phyloP scores from a whole-genome alignment of 1,284 basidiomycete species.

The Ceratobasidium sp. region DNA sequence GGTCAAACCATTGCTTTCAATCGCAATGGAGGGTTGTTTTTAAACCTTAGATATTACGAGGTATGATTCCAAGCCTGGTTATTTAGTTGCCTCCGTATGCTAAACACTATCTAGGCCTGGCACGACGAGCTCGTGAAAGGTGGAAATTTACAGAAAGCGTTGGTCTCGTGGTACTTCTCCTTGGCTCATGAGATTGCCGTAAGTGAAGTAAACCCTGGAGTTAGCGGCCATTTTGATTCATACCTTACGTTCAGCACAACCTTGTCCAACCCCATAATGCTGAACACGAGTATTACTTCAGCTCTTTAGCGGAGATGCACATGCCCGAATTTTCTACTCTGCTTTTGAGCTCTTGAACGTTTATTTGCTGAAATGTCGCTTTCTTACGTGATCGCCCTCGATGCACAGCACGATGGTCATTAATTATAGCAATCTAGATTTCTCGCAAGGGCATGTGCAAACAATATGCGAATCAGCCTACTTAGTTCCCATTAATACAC shows the following conservation, averaged over 20 bases:
- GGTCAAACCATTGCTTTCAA: conserved; percentile 96
- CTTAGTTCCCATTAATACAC: too few species aligned
- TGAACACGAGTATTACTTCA: conserved; percentile 85
- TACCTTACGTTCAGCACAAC: conserved; percentile 47
- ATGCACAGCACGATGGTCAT: neutral
- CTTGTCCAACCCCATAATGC: conserved; percentile 50
- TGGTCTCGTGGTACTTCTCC: conserved; percentile 89
- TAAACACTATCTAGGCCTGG: conserved; percentile 40
- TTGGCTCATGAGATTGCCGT: conserved; percentile 88
- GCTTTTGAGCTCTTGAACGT: conserved; percentile 23
- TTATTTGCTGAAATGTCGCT: neutral
- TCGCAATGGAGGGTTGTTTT: conserved; percentile 85
- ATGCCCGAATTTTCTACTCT: conserved; percentile 53
- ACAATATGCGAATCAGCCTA: too few species aligned
- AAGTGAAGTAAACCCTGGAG: neutral
- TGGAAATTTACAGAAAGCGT: conserved; percentile 72
- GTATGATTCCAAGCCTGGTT: conserved; percentile 62
- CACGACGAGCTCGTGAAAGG: conserved; percentile 62
- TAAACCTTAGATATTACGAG: conserved; percentile 88
- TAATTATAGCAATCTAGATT: neutral
- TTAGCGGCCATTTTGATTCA: neutral
- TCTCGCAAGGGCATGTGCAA: neutral
- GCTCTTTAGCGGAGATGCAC: conserved; percentile 82
- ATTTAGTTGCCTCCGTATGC: neutral
- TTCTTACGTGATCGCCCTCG: neutral